Percentiles rank a stretch among this genome's conserved stretches.
Conservation (phyloP, 768 basidiomycete species). For the Paxillus involutus region DNA sequence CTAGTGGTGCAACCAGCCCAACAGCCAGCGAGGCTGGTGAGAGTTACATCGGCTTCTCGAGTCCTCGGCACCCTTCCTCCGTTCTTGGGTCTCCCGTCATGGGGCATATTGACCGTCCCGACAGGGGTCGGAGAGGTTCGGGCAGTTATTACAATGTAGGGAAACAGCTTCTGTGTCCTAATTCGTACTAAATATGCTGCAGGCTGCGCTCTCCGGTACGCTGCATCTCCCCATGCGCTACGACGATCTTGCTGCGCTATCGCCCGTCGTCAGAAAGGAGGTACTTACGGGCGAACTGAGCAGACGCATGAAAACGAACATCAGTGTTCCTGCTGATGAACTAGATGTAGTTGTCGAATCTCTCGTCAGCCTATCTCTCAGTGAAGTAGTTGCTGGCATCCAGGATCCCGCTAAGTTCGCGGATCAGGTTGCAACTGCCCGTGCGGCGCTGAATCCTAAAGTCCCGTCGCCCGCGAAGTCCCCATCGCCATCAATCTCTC, state of each 20-base stretch:
- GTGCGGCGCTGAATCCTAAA: constrained; percentile 35
- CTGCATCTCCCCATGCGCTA: constrained; percentile 85
- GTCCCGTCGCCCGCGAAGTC: constrained; percentile 48
- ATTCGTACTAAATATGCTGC: constrained; percentile 2
- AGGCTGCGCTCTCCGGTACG: constrained; percentile 83
- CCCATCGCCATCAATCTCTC: constrained; percentile 54
- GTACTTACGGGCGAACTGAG: constrained; percentile 82
- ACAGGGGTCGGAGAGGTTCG: constrained; percentile 73
- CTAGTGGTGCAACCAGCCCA: constrained; percentile 85
- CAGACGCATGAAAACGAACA: constrained; percentile 64
- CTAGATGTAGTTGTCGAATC: constrained; percentile 69
- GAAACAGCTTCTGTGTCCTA: constrained; percentile 1
- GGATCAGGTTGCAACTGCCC: constrained; percentile 57
- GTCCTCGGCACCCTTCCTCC: constrained; percentile 58
- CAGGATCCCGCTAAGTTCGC: constrained; percentile 66
- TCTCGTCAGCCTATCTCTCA: constrained; percentile 67
- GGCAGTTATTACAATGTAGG: constrained; percentile 86
- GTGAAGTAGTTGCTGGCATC: constrained; percentile 74
- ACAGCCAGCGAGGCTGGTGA: constrained; percentile 82
- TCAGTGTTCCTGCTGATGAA: constrained; percentile 52
- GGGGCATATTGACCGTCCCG: constrained; percentile 51
- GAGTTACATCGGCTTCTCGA: constrained; percentile 69
- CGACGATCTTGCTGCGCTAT: constrained; percentile 77
- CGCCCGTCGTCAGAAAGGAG: constrained; percentile 86
- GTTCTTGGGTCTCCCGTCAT: constrained; percentile 57